These are phyloP conservation scores for Populus hybrid DNA, from an alignment of 441 rosid species.

Conservation along the genomic window DNA sequence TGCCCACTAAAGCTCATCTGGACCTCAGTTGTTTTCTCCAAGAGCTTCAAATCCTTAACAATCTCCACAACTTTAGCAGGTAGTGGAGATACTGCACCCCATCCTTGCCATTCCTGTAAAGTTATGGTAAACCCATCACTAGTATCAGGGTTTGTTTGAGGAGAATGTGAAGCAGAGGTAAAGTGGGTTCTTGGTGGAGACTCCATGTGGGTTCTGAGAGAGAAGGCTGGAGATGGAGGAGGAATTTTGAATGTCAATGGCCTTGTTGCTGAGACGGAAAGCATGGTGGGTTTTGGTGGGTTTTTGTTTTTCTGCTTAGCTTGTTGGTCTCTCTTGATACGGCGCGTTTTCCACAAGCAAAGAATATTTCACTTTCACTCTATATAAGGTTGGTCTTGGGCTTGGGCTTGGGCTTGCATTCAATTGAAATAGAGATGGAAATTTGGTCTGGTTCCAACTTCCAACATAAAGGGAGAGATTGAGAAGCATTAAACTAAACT, in stretches of 20 bases:
- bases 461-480: no score
- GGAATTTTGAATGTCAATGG: slow-evolving; percentile 21
- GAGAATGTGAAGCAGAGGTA: slow-evolving; percentile 35
- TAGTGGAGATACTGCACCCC: slow-evolving; percentile 65
- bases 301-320: background rate
- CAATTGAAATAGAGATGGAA: background rate
- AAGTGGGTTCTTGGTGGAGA: slow-evolving; percentile 23
- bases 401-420: background rate
- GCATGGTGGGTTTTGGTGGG: slow-evolving; percentile 29
- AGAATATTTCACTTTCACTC: background rate
- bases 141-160: slow-evolving; percentile 11
- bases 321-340: background rate
- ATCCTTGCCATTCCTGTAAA: slow-evolving; percentile 70
- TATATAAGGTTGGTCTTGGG: background rate
- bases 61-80: slow-evolving; percentile 63
- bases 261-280: slow-evolving; percentile 1
- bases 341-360: slow-evolving; percentile 6
- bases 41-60: slow-evolving; percentile 61
- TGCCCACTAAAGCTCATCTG: slow-evolving; percentile 67
- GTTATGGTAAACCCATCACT: slow-evolving; percentile 36
- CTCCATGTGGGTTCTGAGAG: slow-evolving; percentile 31
- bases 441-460: background rate
- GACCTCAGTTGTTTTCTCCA: slow-evolving; percentile 54
- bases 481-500: no score
- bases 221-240: slow-evolving; percentile 23